phyloP scores from a whole-genome alignment of 169 alveolate genomes.

The Cryptosporidium sp. region DNA sequence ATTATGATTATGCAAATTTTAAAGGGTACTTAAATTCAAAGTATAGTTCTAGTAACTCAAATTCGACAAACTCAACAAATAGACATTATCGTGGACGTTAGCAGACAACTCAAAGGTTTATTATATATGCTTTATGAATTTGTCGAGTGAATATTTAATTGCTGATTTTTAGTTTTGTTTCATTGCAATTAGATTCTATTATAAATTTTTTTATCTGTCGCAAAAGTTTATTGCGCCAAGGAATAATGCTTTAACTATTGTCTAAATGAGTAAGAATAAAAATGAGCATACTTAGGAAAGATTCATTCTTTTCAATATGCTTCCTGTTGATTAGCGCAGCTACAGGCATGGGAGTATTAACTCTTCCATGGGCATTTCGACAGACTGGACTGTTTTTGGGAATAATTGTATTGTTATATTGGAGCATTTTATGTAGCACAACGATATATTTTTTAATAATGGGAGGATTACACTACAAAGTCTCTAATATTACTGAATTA shows the following conservation, averaged over 20 bases:
- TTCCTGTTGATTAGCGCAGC: conserved; percentile 70
- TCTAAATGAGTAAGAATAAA: background rate
- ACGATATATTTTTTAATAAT: conserved; percentile 53
- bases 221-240: conserved; percentile 7
- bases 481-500: conserved; percentile 50
- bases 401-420: conserved; percentile 23
- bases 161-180: background rate
- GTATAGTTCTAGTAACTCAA: background rate
- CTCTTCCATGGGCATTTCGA: conserved; percentile 68
- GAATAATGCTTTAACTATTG: background rate
- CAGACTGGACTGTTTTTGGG: conserved; percentile 60
- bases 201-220: background rate
- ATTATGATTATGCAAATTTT: background rate
- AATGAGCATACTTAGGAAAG: conserved; percentile 22
- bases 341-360: conserved; percentile 70
- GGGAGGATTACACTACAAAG: conserved; percentile 67
- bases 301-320: conserved; percentile 59
- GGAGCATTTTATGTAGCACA: conserved; percentile 62
- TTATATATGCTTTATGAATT: background rate
- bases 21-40: conserved; percentile 21
- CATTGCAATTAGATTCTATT: background rate
- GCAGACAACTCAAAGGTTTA: background rate
- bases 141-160: background rate
- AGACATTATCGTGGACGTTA: conserved; percentile 32
- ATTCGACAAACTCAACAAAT: background rate